Evolutionary conservation across 2,329 filamentous ascomycete genomes (phyloP).

Genomic region (Fusarium sp.): DNA sequence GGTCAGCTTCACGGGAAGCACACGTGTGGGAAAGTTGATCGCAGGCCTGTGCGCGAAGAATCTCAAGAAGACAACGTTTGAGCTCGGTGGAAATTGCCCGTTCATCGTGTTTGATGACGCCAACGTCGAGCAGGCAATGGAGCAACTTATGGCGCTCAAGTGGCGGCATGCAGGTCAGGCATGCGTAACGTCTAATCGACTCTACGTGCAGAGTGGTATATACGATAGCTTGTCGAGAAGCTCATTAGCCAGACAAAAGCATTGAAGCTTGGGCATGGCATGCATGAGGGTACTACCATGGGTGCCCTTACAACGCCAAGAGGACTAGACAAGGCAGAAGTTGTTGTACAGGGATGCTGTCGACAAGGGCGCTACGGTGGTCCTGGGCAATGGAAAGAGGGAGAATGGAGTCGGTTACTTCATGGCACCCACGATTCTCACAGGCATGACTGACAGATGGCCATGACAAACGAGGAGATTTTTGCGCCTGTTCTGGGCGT

Average conservation of each 20-base stretch:
- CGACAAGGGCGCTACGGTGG: constrained; percentile 4
- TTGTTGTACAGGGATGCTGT: constrained; percentile 23
- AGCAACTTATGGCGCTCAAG: constrained; percentile 71
- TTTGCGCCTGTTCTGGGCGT: constrained; percentile 30
- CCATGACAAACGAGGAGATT: constrained; percentile 22
- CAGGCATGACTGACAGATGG: constrained; percentile 8
- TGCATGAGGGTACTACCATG: constrained; percentile 13
- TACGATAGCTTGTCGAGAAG: constrained; percentile 56
- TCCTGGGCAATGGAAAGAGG: constrained; percentile 9
- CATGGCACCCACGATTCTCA: constrained; percentile 32
- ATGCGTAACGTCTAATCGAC: constrained; percentile 72
- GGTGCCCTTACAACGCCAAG: constrained; percentile 29
- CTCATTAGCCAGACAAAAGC: constrained; percentile 16
- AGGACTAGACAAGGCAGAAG: constrained; percentile 13
- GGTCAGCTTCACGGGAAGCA: constrained; percentile 82
- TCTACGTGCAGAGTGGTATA: constrained; percentile 70
- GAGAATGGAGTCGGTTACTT: constrained; percentile 17
- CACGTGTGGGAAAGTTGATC: constrained; percentile 75
- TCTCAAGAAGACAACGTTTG: constrained; percentile 76
- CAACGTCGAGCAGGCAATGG: constrained; percentile 73
- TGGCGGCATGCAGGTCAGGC: constrained; percentile 79
- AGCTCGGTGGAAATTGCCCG: constrained; percentile 77
- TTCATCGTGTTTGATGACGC: constrained; percentile 77
- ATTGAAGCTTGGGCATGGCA: constrained; percentile 18
- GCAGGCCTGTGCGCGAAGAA: constrained; percentile 70